Evolutionary conservation across 2,329 filamentous ascomycete genomes (phyloP), one percentile per base, ranked within the genome.

Genomic region (Didymellaceae sp.): DNA sequence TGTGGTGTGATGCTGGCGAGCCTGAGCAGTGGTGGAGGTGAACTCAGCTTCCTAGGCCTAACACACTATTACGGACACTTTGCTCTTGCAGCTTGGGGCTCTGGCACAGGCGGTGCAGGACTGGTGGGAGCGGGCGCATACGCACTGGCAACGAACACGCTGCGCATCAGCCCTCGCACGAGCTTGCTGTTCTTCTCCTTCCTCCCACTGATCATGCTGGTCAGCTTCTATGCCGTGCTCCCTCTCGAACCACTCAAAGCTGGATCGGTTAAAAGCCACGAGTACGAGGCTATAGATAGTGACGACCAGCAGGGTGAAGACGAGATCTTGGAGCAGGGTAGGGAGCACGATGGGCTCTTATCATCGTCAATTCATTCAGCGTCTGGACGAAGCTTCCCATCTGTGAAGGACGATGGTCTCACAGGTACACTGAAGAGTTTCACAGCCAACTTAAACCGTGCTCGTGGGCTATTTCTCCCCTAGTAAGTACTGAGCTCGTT

Each of bases 41-140:
- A 97, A 76, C 78, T 97, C 52, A 95, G 88, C 73, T 97, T 97
- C 68, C 77, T 99, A 5, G 89, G 91, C 1, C 75, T 99, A 65
- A 96, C 93, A 11, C 93, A 97, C 71, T 97, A 89, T 76, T 97
- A 97, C 66, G 94, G 93, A 0, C 86, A 85, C 7, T 87, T 90
- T 73, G 91, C 90, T 62, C 80, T 97, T 14, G 92, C 92, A 0
- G 87, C 90, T 26, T 99, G 94, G 94, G 89, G 91, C 0, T 93
- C 89, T 57, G 93, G 93, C 0, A 97, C 93, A 0, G 93, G 93
- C 1, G 93, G 89, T 0, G 93, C 93, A 1, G 93, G 93, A 0
- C 73, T 99, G 49, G 80, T 93, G 0, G 94, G 94, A 5, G 49
- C 49, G 0, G 91, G 91, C 0, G 80, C 93, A 11, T 99, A 97